Evolutionary conservation across 306 rosid species (phyloP), one percentile per base, ranked within the genome.

Genomic region (Mimosa bimucronata): DNA sequence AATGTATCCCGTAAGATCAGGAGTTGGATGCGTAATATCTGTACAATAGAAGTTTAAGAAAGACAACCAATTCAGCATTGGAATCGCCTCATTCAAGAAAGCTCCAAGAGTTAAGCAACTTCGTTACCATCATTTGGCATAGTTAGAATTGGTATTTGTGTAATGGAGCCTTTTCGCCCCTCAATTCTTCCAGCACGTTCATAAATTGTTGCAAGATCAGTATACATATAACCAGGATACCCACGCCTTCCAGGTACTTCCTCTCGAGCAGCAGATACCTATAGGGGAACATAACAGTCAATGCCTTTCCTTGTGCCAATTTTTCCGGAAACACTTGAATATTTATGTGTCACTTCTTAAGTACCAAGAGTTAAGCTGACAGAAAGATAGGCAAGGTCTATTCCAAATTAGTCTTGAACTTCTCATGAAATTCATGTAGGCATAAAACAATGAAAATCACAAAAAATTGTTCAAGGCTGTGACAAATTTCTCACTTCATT

Each of bases 221-320:
- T 96, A 82, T 96, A 96, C 99, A 96, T 96, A 74, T 96, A 96
- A 64, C 99, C 99, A 3, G 99, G 99, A 82, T 96, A 96, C 58
- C 99, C 99, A 93, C 99, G 99, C 84, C 99, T 96, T 86, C 99
- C 99, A 0, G 99, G 99, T 23, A 96, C 99, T 87, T 96, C 99
- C 83, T 96, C 99, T 83, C 99, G 92, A 58, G 99, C 99, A 87
- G 99, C 99, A 85, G 99, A 96, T 66, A 96, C 99, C 99, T 96
- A 76, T 74, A 83, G 41, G 37, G 55, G 66, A 60, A 57, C 75
- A 79, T 21, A 81, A 80, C 29, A 41, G 76, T 73, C 50, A 73
- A 73, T 57, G 61, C 73, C 79, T 79, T 42, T 67, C 57, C 48
- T 75, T 60, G 38, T 21, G 69, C 31, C 44, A 67, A 75, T 62